phyloP scores from a whole-genome alignment of 2,329 filamentous ascomycete species.

The Fusarium brevicatenulatum region DNA sequence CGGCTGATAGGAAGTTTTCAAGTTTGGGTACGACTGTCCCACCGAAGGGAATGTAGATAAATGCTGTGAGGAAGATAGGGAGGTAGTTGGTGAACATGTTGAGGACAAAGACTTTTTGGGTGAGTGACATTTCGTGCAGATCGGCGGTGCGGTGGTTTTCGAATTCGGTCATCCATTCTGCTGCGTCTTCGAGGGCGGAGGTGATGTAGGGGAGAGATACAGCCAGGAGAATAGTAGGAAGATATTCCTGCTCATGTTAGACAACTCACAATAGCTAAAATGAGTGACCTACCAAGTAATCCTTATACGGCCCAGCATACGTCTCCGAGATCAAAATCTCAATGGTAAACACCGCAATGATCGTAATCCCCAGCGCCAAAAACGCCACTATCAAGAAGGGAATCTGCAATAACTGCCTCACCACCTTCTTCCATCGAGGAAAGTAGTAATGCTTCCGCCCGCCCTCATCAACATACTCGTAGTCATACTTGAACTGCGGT shows the following conservation, averaged over 20 bases:
- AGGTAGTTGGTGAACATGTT: slow-evolving; percentile 86
- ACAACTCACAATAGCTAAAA: accelerated
- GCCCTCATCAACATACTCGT: slow-evolving; percentile 68
- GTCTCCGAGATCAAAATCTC: slow-evolving; percentile 81
- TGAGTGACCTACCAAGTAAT: slow-evolving; percentile 63
- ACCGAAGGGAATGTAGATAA: slow-evolving; percentile 82
- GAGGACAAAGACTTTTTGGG: slow-evolving; percentile 79
- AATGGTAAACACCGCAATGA: slow-evolving; percentile 75
- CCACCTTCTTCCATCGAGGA: slow-evolving; percentile 70
- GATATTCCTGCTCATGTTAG: slow-evolving; percentile 65
- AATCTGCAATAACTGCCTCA: slow-evolving; percentile 73
- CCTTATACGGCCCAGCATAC: slow-evolving; percentile 75
- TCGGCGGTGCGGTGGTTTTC: slow-evolving; percentile 81
- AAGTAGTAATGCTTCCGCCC: slow-evolving; percentile 72
- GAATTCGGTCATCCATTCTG: slow-evolving; percentile 71
- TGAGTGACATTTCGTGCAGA: slow-evolving; percentile 74
- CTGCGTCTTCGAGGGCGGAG: slow-evolving; percentile 69
- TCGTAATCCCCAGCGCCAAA: slow-evolving; percentile 70
- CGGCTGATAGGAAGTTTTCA: slow-evolving; percentile 66
- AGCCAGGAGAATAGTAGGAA: slow-evolving; percentile 77
- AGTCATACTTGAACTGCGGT: slow-evolving; percentile 72
- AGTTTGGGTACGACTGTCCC: slow-evolving; percentile 73
- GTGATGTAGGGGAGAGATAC: slow-evolving; percentile 73
- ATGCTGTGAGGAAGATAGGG: slow-evolving; percentile 79
- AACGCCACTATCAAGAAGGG: slow-evolving; percentile 73